These are phyloP conservation scores for Neurospora sublineolata DNA, from an alignment of 495 filamentous ascomycete species.

Conservation along the genomic window DNA sequence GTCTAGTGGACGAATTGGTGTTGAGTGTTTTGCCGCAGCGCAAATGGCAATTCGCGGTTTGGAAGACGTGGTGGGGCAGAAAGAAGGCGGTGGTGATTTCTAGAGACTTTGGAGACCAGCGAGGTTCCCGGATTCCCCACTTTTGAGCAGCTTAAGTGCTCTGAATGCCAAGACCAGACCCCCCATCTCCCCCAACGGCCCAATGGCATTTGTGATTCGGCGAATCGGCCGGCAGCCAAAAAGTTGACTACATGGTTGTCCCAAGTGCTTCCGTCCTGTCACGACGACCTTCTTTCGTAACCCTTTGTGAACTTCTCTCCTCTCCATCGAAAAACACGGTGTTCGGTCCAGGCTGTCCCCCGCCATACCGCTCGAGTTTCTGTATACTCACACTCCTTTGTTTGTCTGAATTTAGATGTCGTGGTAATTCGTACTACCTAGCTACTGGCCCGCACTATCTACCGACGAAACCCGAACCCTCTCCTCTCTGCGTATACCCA, in stretches of 20 bases:
- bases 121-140: not conserved
- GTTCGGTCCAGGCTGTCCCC: not conserved
- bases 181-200: not conserved
- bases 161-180: not conserved
- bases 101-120: constrained; percentile 1
- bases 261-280: not conserved
- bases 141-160: not conserved
- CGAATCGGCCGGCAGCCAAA: not conserved
- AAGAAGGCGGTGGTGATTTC: constrained; percentile 13
- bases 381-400: not conserved
- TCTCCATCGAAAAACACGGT: not conserved
- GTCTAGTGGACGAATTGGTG: not conserved
- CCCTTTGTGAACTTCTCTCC: not conserved
- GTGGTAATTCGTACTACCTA: not conserved
- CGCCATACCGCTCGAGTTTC: not conserved
- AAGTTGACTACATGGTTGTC: not conserved
- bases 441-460: not conserved
- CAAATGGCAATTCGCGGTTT: constrained; percentile 14
- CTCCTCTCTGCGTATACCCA: not conserved
- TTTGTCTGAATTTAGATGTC: not conserved
- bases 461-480: not conserved
- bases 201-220: not conserved
- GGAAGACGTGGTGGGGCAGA: constrained; percentile 6
- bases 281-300: not conserved
- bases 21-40: not conserved